A percentile compares a stretch with the other conserved stretches of the same genome.
Conservation (phyloP, 805 yeast species). For the Lachancea sp. region DNA sequence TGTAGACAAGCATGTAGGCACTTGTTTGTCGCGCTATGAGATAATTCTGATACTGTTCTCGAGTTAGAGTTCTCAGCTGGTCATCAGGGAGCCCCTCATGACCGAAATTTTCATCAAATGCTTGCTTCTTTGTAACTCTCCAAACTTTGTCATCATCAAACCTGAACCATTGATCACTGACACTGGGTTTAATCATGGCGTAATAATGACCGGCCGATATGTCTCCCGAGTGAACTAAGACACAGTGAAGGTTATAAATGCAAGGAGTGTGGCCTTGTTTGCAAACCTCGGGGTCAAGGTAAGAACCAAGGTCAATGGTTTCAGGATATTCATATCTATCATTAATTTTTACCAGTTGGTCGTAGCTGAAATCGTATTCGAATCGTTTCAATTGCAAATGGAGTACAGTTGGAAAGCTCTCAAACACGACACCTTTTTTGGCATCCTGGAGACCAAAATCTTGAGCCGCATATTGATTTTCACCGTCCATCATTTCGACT, state of each 20-base stretch:
- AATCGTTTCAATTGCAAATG: constrained; percentile 91
- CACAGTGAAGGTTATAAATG: constrained; percentile 82
- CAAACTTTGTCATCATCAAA: constrained; percentile 96
- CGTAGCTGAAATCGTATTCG: constrained; percentile 88
- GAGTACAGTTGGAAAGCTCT: constrained; percentile 83
- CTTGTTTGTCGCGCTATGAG: constrained; percentile 76
- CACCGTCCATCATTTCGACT: constrained; percentile 85
- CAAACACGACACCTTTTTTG: constrained; percentile 89
- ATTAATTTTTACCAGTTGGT: constrained; percentile 82
- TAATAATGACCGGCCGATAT: constrained; percentile 95
- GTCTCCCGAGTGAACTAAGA: constrained; percentile 92
- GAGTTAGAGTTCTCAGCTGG: constrained; percentile 45
- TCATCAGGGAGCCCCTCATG: constrained; percentile 52
- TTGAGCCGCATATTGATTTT: constrained; percentile 90
- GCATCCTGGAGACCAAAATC: constrained; percentile 92
- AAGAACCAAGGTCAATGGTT: constrained; percentile 72
- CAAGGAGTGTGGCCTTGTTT: constrained; percentile 21
- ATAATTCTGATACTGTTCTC: constrained; percentile 57
- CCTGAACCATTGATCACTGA: constrained; percentile 69
- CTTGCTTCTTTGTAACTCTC: constrained; percentile 76
- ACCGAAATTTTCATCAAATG: constrained; percentile 89
- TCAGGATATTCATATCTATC: constrained; percentile 89
- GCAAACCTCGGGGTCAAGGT: constrained; percentile 50
- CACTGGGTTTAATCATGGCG: constrained; percentile 80
- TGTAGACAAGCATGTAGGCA: constrained; percentile 95